These are phyloP conservation scores for Peronospora destructor DNA, from an alignment of 352 stramenopile species.

Conservation along the genomic window DNA sequence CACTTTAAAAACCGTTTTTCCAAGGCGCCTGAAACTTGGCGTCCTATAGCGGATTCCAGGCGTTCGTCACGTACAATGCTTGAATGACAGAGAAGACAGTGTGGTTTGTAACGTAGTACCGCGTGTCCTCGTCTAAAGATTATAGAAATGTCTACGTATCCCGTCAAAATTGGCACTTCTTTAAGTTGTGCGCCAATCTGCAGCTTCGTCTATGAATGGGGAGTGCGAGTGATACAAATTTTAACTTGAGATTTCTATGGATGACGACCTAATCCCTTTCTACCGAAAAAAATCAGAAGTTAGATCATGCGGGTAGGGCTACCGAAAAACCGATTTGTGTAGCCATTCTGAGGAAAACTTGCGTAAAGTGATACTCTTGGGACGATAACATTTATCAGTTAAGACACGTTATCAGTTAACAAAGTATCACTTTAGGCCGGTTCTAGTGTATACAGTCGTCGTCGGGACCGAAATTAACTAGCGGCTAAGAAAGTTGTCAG, in stretches of 20 bases:
- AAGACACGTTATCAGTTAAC: no score
- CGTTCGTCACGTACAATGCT: not conserved
- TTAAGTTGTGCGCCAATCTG: slow-evolving; percentile 5
- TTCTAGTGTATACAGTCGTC: no score
- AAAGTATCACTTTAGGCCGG: no score
- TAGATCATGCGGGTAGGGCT: slow-evolving; percentile 7
- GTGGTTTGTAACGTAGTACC: not conserved
- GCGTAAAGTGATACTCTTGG: no score
- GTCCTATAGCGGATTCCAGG: not conserved
- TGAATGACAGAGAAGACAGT: slow-evolving; percentile 1
- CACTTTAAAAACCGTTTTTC: slow-evolving; percentile 6
- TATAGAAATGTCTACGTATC: slow-evolving; percentile 1
- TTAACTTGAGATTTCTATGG: slow-evolving; percentile 12
- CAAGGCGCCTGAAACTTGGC: not conserved
- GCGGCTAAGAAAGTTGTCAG: no score
- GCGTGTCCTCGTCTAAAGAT: not conserved
- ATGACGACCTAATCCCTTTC: no score
- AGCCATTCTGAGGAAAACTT: no score
- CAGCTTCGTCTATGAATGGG: slow-evolving; percentile 29
- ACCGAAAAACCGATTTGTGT: no score
- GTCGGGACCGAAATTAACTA: no score
- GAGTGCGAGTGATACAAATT: slow-evolving; percentile 7
- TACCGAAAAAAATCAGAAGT: slow-evolving; percentile 31
- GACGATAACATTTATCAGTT: no score
- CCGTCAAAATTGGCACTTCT: slow-evolving; percentile 8